Percentiles rank a stretch among this genome's conserved stretches.
These are phyloP conservation scores for Phylloporus arenicola DNA, from an alignment of 768 basidiomycete genomes.

Conservation along the genomic window DNA sequence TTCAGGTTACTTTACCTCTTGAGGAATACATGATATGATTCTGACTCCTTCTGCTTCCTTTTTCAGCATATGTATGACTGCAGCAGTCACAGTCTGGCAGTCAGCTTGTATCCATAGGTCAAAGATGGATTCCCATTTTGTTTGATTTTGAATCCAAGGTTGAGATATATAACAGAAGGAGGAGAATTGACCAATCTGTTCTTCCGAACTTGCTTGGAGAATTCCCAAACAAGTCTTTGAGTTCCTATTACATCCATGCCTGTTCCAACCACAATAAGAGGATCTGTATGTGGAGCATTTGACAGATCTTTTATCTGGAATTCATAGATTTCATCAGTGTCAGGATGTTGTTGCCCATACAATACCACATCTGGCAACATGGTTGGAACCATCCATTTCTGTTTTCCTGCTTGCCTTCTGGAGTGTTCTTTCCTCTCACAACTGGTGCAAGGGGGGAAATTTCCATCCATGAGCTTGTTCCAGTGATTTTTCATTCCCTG, in stretches of 20 bases:
- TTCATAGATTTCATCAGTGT: not conserved
- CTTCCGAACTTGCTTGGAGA: not conserved
- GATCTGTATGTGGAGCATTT: not conserved
- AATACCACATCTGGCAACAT: constrained; percentile 10
- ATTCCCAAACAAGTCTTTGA: constrained; percentile 5
- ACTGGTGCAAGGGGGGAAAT: not conserved
- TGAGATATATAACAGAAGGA: constrained; percentile 1
- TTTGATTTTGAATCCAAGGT: constrained; percentile 1
- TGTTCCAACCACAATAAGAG: constrained; percentile 7
- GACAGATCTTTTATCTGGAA: constrained; percentile 5
- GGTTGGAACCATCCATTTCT: not conserved
- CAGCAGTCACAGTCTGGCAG: constrained; percentile 3
- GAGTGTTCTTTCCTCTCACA: not conserved
- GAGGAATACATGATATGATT: not conserved
- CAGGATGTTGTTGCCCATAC: constrained; percentile 7
- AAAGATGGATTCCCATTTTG: constrained; percentile 3
- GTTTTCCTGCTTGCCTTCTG: not conserved
- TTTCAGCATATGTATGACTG: not conserved
- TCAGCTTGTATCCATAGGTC: constrained; percentile 8
- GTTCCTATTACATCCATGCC: constrained; percentile 13
- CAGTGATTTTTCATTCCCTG: not conserved
- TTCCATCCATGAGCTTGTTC: constrained; percentile 1
- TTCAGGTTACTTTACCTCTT: not conserved
- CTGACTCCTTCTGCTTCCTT: not conserved
- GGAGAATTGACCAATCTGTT: not conserved